A percentile compares a stretch with the other conserved stretches of the same genome.
These are phyloP conservation scores for Panicum miliaceum DNA, from an alignment of 176 grass and related monocot genomes.

Conservation along the genomic window DNA sequence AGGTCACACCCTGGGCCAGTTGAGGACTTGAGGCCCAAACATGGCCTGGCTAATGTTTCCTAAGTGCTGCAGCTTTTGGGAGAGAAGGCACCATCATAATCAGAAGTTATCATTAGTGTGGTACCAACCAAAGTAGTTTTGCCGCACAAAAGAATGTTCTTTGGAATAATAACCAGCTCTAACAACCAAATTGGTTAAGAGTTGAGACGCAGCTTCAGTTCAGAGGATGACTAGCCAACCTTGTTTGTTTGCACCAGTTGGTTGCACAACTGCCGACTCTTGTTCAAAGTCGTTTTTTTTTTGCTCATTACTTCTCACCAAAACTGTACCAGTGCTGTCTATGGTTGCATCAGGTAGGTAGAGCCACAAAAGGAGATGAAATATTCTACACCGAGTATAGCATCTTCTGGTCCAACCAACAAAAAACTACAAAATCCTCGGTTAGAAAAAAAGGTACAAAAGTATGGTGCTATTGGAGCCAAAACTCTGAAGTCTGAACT, in stretches of 20 bases:
- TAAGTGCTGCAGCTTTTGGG: not conserved
- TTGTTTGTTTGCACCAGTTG: not conserved
- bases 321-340: too few relatives aligned
- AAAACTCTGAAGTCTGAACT: conserved; percentile 7
- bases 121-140: conserved; percentile 4
- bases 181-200: not conserved
- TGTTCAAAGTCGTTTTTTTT: too few relatives aligned
- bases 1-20: not conserved
- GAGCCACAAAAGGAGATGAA: not conserved
- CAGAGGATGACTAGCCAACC: not conserved
- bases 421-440: not conserved
- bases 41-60: not conserved
- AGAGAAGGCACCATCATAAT: not conserved
- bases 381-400: not conserved
- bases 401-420: conserved; percentile 28
- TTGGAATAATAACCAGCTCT: not conserved
- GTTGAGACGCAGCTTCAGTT: not conserved
- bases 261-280: not conserved
- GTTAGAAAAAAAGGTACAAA: not conserved
- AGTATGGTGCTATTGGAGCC: not conserved
- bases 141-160: not conserved
- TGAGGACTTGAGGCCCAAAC: not conserved
- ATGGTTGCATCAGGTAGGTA: not conserved
- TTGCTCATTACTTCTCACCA: too few relatives aligned
- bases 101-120: not conserved